Base-by-base conservation (phyloP, 192 early-diverging fungal genomes). In the Dissophora ornata region DNA sequence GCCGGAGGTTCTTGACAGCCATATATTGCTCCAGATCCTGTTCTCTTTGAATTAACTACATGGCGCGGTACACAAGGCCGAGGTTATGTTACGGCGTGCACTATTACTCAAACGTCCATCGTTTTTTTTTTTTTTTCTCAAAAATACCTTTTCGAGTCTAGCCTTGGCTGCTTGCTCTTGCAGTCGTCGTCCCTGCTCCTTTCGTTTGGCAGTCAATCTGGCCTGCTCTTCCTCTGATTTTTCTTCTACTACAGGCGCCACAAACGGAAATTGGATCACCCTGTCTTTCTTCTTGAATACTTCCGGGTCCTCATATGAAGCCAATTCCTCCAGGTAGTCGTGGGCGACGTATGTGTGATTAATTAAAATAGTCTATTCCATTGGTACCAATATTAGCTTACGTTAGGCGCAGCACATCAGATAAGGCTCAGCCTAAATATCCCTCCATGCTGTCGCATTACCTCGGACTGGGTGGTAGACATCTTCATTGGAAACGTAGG, bases 401-500 rank as follows among this genome's bases (percentile, higher is more conserved):
- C n/a, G n/a, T n/a, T n/a, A n/a, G n/a, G n/a, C n/a, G n/a, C n/a
- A n/a, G n/a, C n/a, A n/a, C n/a, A n/a, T n/a, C n/a, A n/a, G n/a
- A n/a, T n/a, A n/a, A n/a, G n/a, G n/a, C n/a, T n/a, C n/a, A n/a
- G n/a, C n/a, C n/a, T n/a, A n/a, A n/a, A n/a, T n/a, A n/a, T n/a
- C n/a, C n/a, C n/a, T n/a, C n/a, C n/a, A n/a, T n/a, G n/a, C n/a
- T n/a, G n/a, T n/a, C n/a, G n/a, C 19, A 5, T 34, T 79, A 91
- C 89, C 77, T 90, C 85, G 21, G 93, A 87, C 69, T 96, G 92
- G 44, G 79, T 81, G 11, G 85, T 66, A 1, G 91, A 90, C 77
- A 96, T 88, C 57, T 91, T 94, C 69, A 88, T 87, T 0, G 96
- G 96, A 50, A 96, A 95, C 1, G 87, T 89, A 0, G 95, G 90